Evolutionary conservation across 192 early-diverging fungal species (phyloP).

Genomic region (Umbelopsis ramanniana): DNA sequence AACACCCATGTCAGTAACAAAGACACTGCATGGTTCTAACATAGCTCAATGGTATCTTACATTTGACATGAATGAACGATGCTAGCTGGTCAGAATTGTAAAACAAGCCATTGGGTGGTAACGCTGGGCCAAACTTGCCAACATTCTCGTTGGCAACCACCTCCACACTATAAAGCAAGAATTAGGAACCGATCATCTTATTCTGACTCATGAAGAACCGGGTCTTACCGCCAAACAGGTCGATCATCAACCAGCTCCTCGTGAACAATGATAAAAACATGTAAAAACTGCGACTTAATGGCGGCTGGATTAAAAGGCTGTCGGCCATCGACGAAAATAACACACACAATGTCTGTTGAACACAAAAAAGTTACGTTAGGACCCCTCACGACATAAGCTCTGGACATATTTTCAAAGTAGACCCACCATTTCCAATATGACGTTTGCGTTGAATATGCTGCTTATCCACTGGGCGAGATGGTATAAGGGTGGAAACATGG

Average conservation of each 20-base stretch:
- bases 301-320: constrained; percentile 58
- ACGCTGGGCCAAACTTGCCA: constrained; percentile 53
- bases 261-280: constrained; percentile 61
- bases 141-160: constrained; percentile 49
- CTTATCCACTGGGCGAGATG: constrained; percentile 65
- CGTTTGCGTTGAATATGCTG: constrained; percentile 72
- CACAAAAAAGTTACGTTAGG: not conserved
- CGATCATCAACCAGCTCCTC: constrained; percentile 29
- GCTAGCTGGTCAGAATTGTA: constrained; percentile 38
- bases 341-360: constrained; percentile 60
- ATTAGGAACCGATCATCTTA: not conserved
- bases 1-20: not conserved
- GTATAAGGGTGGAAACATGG: constrained; percentile 77
- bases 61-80: constrained; percentile 43
- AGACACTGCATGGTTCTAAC: not conserved
- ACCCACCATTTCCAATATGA: constrained; percentile 62
- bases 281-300: constrained; percentile 62
- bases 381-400: too few relatives aligned
- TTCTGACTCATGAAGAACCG: too few relatives aligned
- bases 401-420: too few relatives aligned
- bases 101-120: constrained; percentile 53
- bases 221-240: constrained; percentile 33
- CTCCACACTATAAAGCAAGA: constrained; percentile 30
- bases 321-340: constrained; percentile 58
- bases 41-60: constrained; percentile 26